Evolutionary conservation across 208 protist genomes (phyloP).

Genomic region (Novymonas esmeraldas): DNA sequence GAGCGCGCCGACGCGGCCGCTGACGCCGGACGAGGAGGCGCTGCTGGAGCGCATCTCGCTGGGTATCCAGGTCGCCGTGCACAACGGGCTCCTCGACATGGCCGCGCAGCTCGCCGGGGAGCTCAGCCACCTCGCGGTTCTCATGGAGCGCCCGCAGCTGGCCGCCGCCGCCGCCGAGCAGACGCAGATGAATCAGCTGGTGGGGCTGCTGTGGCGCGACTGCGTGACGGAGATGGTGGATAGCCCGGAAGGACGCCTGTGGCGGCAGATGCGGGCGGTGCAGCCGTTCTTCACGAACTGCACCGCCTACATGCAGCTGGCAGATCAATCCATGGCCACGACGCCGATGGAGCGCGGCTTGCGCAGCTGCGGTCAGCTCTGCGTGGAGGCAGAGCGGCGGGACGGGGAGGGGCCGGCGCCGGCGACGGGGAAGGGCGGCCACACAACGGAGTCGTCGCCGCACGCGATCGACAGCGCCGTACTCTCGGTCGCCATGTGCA

Average conservation of each 20-base stretch:
- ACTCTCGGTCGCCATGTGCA: slow-evolving; percentile 25
- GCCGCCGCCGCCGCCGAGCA: slow-evolving; percentile 37
- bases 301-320: slow-evolving; percentile 7
- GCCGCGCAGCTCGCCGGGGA: slow-evolving; percentile 21
- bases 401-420: neutral
- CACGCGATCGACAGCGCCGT: slow-evolving; percentile 25
- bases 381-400: slow-evolving; percentile 18
- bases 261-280: slow-evolving; percentile 17
- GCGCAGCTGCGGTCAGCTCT: slow-evolving; percentile 21
- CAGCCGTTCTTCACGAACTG: slow-evolving; percentile 11
- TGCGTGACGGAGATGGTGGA: slow-evolving; percentile 23
- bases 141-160: slow-evolving; percentile 30
- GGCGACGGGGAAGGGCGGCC: slow-evolving; percentile 1
- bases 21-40: slow-evolving; percentile 16
- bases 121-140: slow-evolving; percentile 34
- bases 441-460: slow-evolving; percentile 18
- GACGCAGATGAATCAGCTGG: slow-evolving; percentile 24
- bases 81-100: slow-evolving; percentile 25
- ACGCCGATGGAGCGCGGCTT: slow-evolving; percentile 29
- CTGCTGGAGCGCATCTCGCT: slow-evolving; percentile 20
- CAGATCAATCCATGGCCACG: slow-evolving; percentile 1
- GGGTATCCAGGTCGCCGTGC: slow-evolving; percentile 19
- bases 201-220: slow-evolving; percentile 10
- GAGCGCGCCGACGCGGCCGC: neutral
- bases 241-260: slow-evolving; percentile 21